These are phyloP conservation scores for Volvariella volvacea DNA, from an alignment of 1,284 basidiomycete genomes.

Conservation along the genomic window DNA sequence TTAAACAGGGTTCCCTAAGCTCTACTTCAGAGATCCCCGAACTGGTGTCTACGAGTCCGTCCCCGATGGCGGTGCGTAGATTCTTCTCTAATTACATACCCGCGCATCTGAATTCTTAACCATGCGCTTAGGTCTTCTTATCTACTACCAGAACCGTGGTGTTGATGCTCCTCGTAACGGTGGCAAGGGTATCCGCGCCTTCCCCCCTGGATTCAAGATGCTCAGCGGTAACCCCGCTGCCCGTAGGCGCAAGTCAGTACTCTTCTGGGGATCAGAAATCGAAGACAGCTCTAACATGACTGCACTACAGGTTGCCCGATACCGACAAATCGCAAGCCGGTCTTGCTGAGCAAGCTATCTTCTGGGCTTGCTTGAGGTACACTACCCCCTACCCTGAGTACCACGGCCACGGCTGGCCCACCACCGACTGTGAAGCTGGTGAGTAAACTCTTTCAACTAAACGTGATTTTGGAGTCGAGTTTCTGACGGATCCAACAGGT, in stretches of 20 bases:
- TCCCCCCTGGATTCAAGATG: constrained; percentile 40
- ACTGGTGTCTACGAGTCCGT: constrained; percentile 28
- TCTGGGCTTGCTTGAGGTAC: constrained; percentile 32
- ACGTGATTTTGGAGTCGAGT: not conserved
- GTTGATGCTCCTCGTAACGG: constrained; percentile 26
- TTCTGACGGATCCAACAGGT: constrained; percentile 15
- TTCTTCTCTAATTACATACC: constrained; percentile 1
- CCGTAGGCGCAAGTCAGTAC: constrained; percentile 27
- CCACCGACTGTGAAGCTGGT: constrained; percentile 33
- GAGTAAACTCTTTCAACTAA: not conserved
- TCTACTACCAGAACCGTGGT: constrained; percentile 38
- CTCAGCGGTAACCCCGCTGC: constrained; percentile 30
- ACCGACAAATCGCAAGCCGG: constrained; percentile 27
- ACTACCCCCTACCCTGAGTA: no score
- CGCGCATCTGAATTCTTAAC: not conserved
- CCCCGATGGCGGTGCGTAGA: constrained; percentile 30
- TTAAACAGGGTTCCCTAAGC: constrained; percentile 30
- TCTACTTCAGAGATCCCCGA: constrained; percentile 32
- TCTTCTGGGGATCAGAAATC: no score
- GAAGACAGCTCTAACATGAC: no score
- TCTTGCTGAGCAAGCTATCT: constrained; percentile 32
- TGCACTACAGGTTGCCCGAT: constrained; percentile 20
- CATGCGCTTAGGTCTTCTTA: constrained; percentile 24
- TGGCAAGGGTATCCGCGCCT: constrained; percentile 32
- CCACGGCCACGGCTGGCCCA: constrained; percentile 25